These are phyloP conservation scores for Tephrocybe sp. DNA, from an alignment of 768 basidiomycete species.

Conservation along the genomic window DNA sequence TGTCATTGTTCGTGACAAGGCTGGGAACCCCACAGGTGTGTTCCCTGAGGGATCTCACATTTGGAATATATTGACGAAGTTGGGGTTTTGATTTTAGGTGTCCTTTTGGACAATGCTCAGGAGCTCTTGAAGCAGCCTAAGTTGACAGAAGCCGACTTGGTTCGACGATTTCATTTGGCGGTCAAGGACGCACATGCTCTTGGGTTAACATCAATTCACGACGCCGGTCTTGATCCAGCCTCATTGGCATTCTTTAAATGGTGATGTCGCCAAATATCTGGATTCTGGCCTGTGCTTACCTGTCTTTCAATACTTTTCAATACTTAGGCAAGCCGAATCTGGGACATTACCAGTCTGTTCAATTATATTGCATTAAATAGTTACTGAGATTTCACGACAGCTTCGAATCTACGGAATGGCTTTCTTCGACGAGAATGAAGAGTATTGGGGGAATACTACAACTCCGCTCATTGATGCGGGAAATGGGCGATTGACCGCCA, in stretches of 20 bases:
- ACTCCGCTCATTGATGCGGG: slow-evolving; percentile 54
- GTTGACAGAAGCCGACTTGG: slow-evolving; percentile 62
- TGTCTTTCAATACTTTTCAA: too few species aligned
- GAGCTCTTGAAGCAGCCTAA: slow-evolving; percentile 64
- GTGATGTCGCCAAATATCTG: slow-evolving; percentile 31
- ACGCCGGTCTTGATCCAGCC: slow-evolving; percentile 70
- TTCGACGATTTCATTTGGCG: slow-evolving; percentile 59
- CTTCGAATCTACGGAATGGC: slow-evolving; percentile 80
- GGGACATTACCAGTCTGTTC: slow-evolving; percentile 59
- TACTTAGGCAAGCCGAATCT: slow-evolving; percentile 55
- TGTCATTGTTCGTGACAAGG: slow-evolving; percentile 65
- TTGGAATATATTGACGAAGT: slow-evolving; percentile 5
- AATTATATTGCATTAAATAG: not conserved
- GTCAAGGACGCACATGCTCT: slow-evolving; percentile 65
- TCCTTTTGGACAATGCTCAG: slow-evolving; percentile 87
- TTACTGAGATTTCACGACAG: slow-evolving; percentile 33
- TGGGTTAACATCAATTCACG: slow-evolving; percentile 85
- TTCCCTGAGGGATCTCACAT: slow-evolving; percentile 10
- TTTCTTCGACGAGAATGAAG: slow-evolving; percentile 62
- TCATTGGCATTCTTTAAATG: slow-evolving; percentile 76
- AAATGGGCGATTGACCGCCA: slow-evolving; percentile 64
- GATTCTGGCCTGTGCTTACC: slow-evolving; percentile 8
- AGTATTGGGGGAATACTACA: slow-evolving; percentile 74
- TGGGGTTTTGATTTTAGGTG: too few species aligned
- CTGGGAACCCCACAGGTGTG: slow-evolving; percentile 71